Evolutionary conservation across 192 early-diverging fungal genomes (phyloP).

Genomic region (Coemansia sp.): DNA sequence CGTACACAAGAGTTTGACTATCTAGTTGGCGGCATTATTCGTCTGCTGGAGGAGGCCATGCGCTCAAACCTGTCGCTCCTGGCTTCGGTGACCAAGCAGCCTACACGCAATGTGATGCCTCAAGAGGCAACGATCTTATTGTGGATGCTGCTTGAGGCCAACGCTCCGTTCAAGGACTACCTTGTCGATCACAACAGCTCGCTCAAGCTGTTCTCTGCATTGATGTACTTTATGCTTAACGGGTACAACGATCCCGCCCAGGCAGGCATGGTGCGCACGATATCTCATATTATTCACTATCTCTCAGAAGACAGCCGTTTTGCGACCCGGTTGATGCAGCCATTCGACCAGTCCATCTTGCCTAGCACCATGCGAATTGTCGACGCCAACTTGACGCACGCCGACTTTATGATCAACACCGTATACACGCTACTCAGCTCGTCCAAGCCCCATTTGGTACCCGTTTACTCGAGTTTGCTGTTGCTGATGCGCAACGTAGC

Average conservation of each 20-base stretch:
- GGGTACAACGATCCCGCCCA: conserved; percentile 41
- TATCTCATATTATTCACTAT: conserved; percentile 59
- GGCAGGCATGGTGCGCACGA: conserved; percentile 69
- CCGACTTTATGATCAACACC: conserved; percentile 82
- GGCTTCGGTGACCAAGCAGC: conserved; percentile 41
- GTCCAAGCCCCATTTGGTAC: conserved; percentile 62
- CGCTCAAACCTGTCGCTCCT: conserved; percentile 44
- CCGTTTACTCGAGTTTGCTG: conserved; percentile 76
- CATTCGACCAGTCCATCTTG: conserved; percentile 55
- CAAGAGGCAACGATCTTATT: conserved; percentile 78
- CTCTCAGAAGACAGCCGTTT: conserved; percentile 49
- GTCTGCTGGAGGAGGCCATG: conserved; percentile 83
- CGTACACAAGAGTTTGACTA: conserved; percentile 81
- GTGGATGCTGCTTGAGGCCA: conserved; percentile 82
- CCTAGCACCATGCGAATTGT: conserved; percentile 60
- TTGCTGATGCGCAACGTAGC: conserved; percentile 80
- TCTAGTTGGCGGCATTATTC: conserved; percentile 70
- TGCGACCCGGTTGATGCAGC: conserved; percentile 50
- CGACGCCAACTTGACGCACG: conserved; percentile 65
- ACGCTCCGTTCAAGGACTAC: conserved; percentile 56
- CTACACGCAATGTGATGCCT: conserved; percentile 35
- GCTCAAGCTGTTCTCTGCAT: conserved; percentile 42
- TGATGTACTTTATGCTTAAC: conserved; percentile 52
- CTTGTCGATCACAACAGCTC: conserved; percentile 49
- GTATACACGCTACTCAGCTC: conserved; percentile 75